phyloP scores from a whole-genome alignment of 2,329 filamentous ascomycete species.

The Thyridium curvatum region DNA sequence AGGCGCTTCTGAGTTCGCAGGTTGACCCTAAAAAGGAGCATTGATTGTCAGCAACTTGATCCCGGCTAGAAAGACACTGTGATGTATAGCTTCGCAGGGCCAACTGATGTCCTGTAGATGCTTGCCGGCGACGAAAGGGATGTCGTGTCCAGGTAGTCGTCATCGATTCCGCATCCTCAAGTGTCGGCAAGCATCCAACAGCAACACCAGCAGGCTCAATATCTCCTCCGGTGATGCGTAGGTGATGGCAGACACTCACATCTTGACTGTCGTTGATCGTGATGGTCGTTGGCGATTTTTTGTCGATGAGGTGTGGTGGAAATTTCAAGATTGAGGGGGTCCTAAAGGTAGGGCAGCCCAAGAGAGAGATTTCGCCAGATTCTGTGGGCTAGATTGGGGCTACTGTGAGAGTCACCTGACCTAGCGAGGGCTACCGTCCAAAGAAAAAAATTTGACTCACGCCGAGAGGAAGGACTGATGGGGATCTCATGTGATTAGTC shows the following conservation, averaged over 20 bases:
- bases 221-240: not conserved
- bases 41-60: constrained; percentile 8
- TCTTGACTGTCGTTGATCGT: constrained; percentile 28
- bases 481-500: no score
- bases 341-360: no score
- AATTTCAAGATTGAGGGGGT: constrained; percentile 16
- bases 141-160: no score
- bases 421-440: no score
- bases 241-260: constrained; percentile 23
- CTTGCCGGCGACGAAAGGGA: not conserved
- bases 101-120: not conserved
- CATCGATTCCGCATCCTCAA: no score
- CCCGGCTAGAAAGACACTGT: not conserved
- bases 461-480: no score
- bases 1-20: constrained; percentile 99
- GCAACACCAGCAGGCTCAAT: not conserved
- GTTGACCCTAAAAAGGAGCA: constrained; percentile 74
- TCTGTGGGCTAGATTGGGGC: no score
- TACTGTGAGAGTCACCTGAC: no score
- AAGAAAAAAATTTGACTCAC: no score
- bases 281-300: constrained; percentile 26
- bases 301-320: constrained; percentile 5
- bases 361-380: no score
- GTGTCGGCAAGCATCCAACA: no score
- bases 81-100: no score